Evolutionary conservation across 345 rosid genomes (phyloP).

Genomic region (Fremontodendron californicum): DNA sequence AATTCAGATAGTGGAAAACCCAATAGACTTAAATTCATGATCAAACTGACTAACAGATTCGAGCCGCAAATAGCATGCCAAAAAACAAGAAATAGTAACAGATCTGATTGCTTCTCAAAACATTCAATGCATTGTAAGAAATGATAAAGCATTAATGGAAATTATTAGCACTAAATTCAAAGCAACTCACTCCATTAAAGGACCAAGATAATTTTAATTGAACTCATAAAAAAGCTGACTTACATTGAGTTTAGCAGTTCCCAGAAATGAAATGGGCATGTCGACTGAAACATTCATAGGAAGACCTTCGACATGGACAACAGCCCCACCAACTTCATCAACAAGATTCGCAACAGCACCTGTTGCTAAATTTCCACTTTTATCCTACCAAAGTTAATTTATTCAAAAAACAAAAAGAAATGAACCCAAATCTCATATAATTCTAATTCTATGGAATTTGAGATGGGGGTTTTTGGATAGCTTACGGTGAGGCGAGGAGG

Average conservation of each 20-base stretch:
- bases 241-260: slow-evolving; percentile 59
- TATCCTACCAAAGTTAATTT: slow-evolving; percentile 48
- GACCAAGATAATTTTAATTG: neutral
- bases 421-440: neutral
- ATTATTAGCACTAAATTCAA: neutral
- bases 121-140: neutral
- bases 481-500: slow-evolving; percentile 86
- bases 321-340: slow-evolving; percentile 81
- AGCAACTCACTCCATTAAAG: neutral
- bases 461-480: neutral
- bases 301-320: slow-evolving; percentile 51
- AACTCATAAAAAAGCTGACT: slow-evolving; percentile 16
- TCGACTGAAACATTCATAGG: slow-evolving; percentile 79
- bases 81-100: neutral
- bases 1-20: neutral
- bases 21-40: neutral
- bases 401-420: neutral
- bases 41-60: neutral
- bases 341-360: slow-evolving; percentile 87
- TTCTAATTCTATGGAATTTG: neutral
- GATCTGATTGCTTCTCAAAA: neutral
- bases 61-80: neutral
- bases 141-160: neutral
- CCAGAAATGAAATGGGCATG: slow-evolving; percentile 77
- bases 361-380: slow-evolving; percentile 60